phyloP scores from a whole-genome alignment of 495 filamentous ascomycete genomes.

The Penicilliopsis zonata region DNA sequence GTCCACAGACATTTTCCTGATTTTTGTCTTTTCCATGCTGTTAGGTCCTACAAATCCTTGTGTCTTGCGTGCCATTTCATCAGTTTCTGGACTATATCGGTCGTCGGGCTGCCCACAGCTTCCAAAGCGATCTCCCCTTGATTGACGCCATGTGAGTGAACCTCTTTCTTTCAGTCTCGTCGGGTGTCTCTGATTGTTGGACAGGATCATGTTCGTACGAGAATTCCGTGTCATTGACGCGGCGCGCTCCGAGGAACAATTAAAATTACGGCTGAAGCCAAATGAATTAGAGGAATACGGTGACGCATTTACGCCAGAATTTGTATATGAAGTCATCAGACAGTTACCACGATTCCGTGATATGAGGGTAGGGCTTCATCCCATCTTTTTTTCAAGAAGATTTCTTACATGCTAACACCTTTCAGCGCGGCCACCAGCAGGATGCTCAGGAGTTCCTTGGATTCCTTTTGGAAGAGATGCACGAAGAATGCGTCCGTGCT shows the following conservation, averaged over 20 bases:
- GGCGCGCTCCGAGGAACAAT: constrained; percentile 58
- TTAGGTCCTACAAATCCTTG: constrained; percentile 83
- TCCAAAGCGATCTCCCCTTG: constrained; percentile 88
- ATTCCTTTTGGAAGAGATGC: constrained; percentile 82
- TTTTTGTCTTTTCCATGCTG: background rate
- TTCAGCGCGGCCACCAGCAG: constrained; percentile 84
- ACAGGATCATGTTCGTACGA: constrained; percentile 87
- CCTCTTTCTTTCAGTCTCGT: background rate
- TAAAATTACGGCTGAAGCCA: constrained; percentile 60
- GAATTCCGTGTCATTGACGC: constrained; percentile 84
- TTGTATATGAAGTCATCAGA: constrained; percentile 86
- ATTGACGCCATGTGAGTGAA: constrained; percentile 82
- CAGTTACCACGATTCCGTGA: constrained; percentile 76
- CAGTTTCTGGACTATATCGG: constrained; percentile 82
- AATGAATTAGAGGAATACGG: constrained; percentile 84
- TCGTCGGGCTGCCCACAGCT: constrained; percentile 73
- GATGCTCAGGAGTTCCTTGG: constrained; percentile 97
- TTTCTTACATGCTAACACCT: background rate
- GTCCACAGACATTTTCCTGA: background rate
- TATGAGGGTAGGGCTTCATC: constrained; percentile 59
- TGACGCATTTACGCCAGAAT: constrained; percentile 84
- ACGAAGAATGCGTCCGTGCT: constrained; percentile 79
- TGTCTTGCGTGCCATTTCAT: constrained; percentile 91
- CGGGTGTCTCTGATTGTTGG: constrained; percentile 2
- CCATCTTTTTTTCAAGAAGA: constrained; percentile 1